These are phyloP conservation scores for Trichoderma sp. DNA, from an alignment of 2,329 filamentous ascomycete species.

Conservation along the genomic window DNA sequence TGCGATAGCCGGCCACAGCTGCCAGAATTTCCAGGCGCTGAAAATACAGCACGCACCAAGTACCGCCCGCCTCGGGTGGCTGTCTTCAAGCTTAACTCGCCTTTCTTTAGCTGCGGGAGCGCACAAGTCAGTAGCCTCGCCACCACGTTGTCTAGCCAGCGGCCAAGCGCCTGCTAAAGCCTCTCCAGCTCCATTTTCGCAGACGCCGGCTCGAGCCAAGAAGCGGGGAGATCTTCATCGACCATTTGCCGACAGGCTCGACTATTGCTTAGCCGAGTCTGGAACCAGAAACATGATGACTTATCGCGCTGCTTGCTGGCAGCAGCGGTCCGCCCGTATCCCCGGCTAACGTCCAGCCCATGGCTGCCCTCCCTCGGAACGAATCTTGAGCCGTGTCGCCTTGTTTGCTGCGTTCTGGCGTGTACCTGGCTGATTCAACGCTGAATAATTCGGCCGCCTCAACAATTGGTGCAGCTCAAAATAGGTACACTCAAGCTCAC, in stretches of 20 bases:
- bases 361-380: neutral
- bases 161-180: neutral
- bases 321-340: neutral
- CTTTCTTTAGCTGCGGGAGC: neutral
- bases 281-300: neutral
- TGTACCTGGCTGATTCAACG: neutral
- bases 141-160: neutral
- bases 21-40: neutral
- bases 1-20: neutral
- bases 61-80: neutral
- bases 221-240: conserved; percentile 17
- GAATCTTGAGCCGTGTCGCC: neutral
- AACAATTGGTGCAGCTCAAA: neutral
- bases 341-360: neutral
- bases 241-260: conserved; percentile 1
- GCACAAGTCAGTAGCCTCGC: neutral
- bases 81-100: neutral
- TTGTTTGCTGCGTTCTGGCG: neutral
- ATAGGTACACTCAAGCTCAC: neutral
- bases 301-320: neutral
- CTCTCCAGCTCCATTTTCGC: neutral
- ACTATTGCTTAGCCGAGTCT: conserved; percentile 2
- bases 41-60: neutral
- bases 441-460: neutral
- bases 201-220: neutral